Evolutionary conservation across 176 grass and related monocot species (phyloP).

Genomic region (Zoysia japonica): DNA sequence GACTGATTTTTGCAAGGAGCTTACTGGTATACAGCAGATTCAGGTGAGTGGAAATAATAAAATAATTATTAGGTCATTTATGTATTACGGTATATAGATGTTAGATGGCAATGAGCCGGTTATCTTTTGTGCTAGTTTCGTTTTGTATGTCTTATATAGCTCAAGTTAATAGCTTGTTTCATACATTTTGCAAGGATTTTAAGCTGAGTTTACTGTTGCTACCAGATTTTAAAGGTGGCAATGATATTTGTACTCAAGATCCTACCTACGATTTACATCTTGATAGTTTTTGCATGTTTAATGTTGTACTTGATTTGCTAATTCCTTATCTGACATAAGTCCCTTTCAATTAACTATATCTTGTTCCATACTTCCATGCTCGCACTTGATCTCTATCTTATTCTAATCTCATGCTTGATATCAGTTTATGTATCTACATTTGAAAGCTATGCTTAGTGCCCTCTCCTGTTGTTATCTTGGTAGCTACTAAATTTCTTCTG

Average conservation of each 20-base stretch:
- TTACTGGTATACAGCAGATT: conserved; percentile 97
- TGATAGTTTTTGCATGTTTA: neutral
- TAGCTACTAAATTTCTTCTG: conserved; percentile 19
- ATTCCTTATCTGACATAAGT: neutral
- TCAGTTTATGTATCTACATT: conserved; percentile 24
- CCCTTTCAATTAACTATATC: neutral
- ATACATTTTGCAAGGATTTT: conserved; percentile 5
- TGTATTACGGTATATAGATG: conserved; percentile 10
- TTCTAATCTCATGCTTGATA: neutral
- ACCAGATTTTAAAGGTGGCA: neutral
- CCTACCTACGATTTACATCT: neutral
- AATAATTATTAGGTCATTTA: neutral
- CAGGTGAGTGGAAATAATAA: conserved; percentile 58
- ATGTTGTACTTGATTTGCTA: conserved; percentile 11
- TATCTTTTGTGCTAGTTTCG: conserved; percentile 1
- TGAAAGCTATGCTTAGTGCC: conserved; percentile 13
- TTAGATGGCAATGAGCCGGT: neutral
- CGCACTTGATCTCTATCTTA: neutral
- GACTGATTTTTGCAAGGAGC: conserved; percentile 97
- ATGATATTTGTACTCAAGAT: neutral
- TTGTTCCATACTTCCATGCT: neutral
- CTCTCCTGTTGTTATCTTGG: neutral
- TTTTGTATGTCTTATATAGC: neutral
- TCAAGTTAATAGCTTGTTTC: neutral
- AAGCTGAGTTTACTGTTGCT: conserved; percentile 1